These are phyloP conservation scores for Aquilaria agallochum DNA, from an alignment of 441 rosid genomes.

Conservation along the genomic window DNA sequence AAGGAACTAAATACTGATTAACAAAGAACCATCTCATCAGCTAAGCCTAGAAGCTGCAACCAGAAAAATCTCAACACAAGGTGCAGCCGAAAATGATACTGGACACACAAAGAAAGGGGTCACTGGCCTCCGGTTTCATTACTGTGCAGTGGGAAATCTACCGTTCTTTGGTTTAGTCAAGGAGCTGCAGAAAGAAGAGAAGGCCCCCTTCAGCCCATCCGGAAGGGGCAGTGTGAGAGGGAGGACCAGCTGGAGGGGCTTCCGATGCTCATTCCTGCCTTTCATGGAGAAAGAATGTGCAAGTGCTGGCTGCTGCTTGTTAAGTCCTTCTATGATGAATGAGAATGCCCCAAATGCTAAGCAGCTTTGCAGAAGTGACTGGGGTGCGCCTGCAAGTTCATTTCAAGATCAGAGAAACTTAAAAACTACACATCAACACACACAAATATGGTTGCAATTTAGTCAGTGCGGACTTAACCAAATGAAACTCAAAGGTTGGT, in stretches of 20 bases:
- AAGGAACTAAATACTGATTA: too few relatives aligned
- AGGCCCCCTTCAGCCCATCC: slow-evolving; percentile 62
- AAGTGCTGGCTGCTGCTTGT: slow-evolving; percentile 77
- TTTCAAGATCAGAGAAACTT: not conserved
- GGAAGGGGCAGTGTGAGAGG: slow-evolving; percentile 65
- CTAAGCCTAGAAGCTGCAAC: too few relatives aligned
- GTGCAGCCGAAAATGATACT: too few relatives aligned
- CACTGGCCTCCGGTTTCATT: slow-evolving; percentile 8
- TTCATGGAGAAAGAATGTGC: slow-evolving; percentile 49
- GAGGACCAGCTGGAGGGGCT: slow-evolving; percentile 37
- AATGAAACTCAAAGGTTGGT: too few relatives aligned
- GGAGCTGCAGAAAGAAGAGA: slow-evolving; percentile 66
- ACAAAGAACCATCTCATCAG: too few relatives aligned
- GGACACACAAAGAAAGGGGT: too few relatives aligned
- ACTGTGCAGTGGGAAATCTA: slow-evolving; percentile 26
- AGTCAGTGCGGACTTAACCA: too few relatives aligned
- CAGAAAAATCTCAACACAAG: slow-evolving; percentile 17
- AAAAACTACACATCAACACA: not conserved
- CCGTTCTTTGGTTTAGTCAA: slow-evolving; percentile 38
- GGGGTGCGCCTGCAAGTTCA: slow-evolving; percentile 64
- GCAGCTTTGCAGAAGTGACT: slow-evolving; percentile 76
- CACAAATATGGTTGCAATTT: too few relatives aligned
- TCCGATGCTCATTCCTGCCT: slow-evolving; percentile 17
- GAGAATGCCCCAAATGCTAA: slow-evolving; percentile 88
- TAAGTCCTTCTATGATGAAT: slow-evolving; percentile 68